Base-by-base conservation (phyloP, 2,329 filamentous ascomycete genomes). In the Colletotrichum filicis region DNA sequence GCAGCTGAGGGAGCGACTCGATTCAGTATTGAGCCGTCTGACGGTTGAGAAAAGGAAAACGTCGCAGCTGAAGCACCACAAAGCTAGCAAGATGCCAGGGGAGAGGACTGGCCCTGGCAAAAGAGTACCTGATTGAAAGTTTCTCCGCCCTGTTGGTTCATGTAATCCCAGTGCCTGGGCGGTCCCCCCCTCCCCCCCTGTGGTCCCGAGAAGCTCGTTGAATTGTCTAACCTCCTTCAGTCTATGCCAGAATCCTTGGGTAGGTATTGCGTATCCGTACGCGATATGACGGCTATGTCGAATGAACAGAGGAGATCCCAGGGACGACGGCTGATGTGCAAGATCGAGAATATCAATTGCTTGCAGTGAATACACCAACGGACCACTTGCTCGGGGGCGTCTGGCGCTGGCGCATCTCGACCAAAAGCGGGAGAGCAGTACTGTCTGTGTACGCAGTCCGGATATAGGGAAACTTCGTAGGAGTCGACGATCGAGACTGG, bases 131-230 rank as follows among this genome's bases (percentile, higher is more conserved):
- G 37, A 57, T 30, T 68, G 14, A 61, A 68, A 60, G 56, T 68
- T 57, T 68, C 35, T 68, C 66, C 66, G 59, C 56, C 65, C n/a
- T 68, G 65, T 68, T 68, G 65, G 65, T 68, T 68, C 57, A 61
- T 28, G 37, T 42, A 42, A 42, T 42, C 37, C 37, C 37, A 42
- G 57, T 61, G 65, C 57, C 57, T 68, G 42, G 65, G 22, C 42
- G 19, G 16, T 49, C 3, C 19, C 42, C 16, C 42, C 42, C 19
- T 49, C 16, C 19, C 42, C 16, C 42, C 42, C 19, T 49, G 42
- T 49, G 42, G 42, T 49, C 16, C 42, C 19, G 42, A n/a, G 42
- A 49, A 49, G 42, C 42, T 49, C 42, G 16, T 49, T 49, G 42
- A 49, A 49, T 2, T n/a, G 19, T n/a, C 42, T 49, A 49, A n/a